These are phyloP conservation scores for Dictyostelium purpureum DNA, from an alignment of 78 protist species.

Conservation along the genomic window DNA sequence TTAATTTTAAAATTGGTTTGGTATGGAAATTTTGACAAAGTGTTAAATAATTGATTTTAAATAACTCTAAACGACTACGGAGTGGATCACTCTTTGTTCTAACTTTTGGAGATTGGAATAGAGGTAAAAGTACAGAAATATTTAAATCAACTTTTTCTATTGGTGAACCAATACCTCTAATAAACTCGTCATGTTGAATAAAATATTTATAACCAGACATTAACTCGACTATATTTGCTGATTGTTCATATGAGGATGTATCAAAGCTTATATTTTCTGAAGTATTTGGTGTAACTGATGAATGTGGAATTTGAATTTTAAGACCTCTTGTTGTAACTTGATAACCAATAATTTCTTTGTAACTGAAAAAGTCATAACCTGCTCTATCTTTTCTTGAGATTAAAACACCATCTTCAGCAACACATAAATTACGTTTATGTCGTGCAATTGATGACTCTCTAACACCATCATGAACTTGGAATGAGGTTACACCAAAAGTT, in stretches of 20 bases:
- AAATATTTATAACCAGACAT: constrained; percentile 59
- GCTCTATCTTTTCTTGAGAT: constrained; percentile 56
- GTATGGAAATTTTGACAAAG: constrained; percentile 41
- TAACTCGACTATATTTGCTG: constrained; percentile 52
- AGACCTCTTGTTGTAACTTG: constrained; percentile 53
- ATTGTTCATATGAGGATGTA: constrained; percentile 55
- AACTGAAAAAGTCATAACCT: constrained; percentile 42
- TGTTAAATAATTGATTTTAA: constrained; percentile 37
- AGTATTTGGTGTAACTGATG: constrained; percentile 31
- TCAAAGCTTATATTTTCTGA: constrained; percentile 51
- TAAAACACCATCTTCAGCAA: constrained; percentile 49
- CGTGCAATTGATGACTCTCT: constrained; percentile 4
- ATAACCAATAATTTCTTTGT: constrained; percentile 1
- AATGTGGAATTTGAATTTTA: constrained; percentile 37
- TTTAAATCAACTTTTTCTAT: constrained; percentile 24
- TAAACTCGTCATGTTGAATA: constrained; percentile 25
- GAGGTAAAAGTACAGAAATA: constrained; percentile 4
- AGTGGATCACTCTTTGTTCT: constrained; percentile 50
- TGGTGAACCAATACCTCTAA: constrained; percentile 39
- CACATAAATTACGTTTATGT: constrained; percentile 18
- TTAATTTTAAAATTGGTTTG: constrained; percentile 22
- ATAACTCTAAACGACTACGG: constrained; percentile 62
- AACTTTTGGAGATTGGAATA: constrained; percentile 42
- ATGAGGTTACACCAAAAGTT: constrained; percentile 65
- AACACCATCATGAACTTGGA: constrained; percentile 30